Percentiles rank a stretch among this genome's conserved stretches.
These are phyloP conservation scores for Ophiostoma fasciatum DNA, from an alignment of 2,329 filamentous ascomycete species.

Conservation along the genomic window DNA sequence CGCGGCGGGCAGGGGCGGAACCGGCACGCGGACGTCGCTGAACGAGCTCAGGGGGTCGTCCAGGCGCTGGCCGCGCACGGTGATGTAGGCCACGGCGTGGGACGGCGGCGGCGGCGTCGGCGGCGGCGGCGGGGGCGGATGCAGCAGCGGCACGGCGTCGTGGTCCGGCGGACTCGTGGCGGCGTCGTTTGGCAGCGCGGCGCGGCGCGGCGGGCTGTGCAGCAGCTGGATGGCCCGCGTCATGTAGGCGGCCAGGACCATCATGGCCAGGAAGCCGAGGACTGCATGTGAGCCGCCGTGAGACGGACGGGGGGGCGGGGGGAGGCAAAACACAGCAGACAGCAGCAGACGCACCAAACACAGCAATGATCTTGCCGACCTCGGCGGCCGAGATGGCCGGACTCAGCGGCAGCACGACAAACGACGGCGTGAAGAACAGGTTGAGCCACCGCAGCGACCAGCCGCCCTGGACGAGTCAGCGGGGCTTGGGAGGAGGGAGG, in stretches of 20 bases:
- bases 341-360: conserved; percentile 31
- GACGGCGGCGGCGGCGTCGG: conserved; percentile 7
- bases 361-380: conserved; percentile 42
- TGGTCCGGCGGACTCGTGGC: conserved; percentile 8
- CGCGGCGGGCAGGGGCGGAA: conserved; percentile 5
- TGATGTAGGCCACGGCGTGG: conserved; percentile 12
- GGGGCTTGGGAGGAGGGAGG: too few species aligned
- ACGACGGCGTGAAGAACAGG: conserved; percentile 43
- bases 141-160: neutral
- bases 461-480: conserved; percentile 27
- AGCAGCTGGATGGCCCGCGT: conserved; percentile 37
- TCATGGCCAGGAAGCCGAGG: conserved; percentile 38
- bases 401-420: conserved; percentile 43
- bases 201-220: conserved; percentile 35
- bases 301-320: neutral
- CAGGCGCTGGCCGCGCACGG: conserved; percentile 12
- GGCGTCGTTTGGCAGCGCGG: conserved; percentile 11
- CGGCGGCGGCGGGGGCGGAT: conserved; percentile 5
- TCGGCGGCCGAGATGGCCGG: conserved; percentile 36
- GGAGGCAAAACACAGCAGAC: neutral
- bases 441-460: conserved; percentile 45
- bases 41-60: conserved; percentile 13
- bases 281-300: too few species aligned
- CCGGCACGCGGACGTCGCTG: conserved; percentile 7
- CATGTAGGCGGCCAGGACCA: conserved; percentile 37